phyloP scores from a whole-genome alignment of 495 filamentous ascomycete species.

The Talaromyces stipitatus region DNA sequence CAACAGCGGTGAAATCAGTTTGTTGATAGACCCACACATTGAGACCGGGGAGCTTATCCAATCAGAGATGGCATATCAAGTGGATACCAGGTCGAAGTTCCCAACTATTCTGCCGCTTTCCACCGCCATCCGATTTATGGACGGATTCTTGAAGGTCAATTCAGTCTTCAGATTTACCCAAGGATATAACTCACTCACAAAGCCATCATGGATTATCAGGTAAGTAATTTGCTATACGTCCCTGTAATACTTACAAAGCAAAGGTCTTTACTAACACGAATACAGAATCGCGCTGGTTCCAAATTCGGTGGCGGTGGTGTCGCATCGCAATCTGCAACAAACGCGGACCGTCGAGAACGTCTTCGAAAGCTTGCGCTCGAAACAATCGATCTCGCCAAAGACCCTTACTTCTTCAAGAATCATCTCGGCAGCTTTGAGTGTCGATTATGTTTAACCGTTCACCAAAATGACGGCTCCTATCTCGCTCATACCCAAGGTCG shows the following conservation, averaged over 20 bases:
- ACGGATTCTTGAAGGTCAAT: constrained; percentile 11
- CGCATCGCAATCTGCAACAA: constrained; percentile 85
- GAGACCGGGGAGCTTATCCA: background rate
- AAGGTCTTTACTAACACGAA: background rate
- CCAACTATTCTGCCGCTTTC: constrained; percentile 3
- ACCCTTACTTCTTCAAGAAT: constrained; percentile 99
- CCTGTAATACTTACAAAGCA: background rate
- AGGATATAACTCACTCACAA: background rate
- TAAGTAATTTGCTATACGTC: constrained; percentile 20
- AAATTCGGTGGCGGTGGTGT: constrained; percentile 98
- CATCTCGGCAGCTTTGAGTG: constrained; percentile 98
- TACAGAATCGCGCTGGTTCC: constrained; percentile 91
- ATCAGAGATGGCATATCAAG: background rate
- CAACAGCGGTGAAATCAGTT: background rate
- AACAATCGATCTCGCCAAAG: constrained; percentile 97
- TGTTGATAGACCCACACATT: background rate
- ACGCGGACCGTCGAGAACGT: constrained; percentile 94
- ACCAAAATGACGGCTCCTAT: constrained; percentile 99
- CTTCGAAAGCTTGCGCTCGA: constrained; percentile 97
- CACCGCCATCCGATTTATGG: constrained; percentile 11
- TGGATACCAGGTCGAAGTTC: background rate
- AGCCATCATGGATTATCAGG: constrained; percentile 53
- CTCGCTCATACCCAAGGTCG: constrained; percentile 97
- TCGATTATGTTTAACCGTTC: constrained; percentile 94
- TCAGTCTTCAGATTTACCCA: background rate